These are phyloP conservation scores for Lathyrus aphaca DNA, from an alignment of 306 rosid genomes.

Conservation along the genomic window DNA sequence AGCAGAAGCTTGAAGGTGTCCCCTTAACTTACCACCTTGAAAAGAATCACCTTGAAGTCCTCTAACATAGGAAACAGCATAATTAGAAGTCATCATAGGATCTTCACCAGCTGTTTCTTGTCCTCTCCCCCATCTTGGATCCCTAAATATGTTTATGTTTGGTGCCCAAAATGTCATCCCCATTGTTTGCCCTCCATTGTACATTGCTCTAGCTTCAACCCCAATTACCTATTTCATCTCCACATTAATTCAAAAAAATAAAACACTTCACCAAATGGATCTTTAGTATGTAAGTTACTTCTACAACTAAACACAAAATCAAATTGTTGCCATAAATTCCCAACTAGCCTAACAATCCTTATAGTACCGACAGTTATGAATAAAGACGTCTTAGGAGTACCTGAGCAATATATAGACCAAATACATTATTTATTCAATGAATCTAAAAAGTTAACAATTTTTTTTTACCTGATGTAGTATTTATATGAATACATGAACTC, in stretches of 20 bases:
- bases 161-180: slow-evolving; percentile 99
- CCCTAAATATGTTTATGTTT: slow-evolving; percentile 86
- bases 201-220: slow-evolving; percentile 71
- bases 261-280: neutral
- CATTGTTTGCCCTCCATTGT: slow-evolving; percentile 73
- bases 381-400: too few species aligned
- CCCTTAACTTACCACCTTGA: slow-evolving; percentile 48
- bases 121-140: slow-evolving; percentile 98
- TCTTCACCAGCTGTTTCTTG: slow-evolving; percentile 98
- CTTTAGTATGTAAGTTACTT: neutral
- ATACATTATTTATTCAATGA: too few species aligned
- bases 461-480: too few species aligned
- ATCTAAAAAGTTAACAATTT: too few species aligned
- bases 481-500: too few species aligned
- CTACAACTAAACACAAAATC: too few species aligned
- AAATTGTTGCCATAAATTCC: too few species aligned
- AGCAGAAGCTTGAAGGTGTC: slow-evolving; percentile 80
- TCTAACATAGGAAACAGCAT: slow-evolving; percentile 73
- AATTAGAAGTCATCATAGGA: slow-evolving; percentile 61
- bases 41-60: slow-evolving; percentile 85
- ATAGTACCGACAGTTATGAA: too few species aligned
- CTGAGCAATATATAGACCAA: too few species aligned
- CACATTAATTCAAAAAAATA: neutral
- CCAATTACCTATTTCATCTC: slow-evolving; percentile 59
- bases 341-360: too few species aligned